Evolutionary conservation across 208 protist species (phyloP).

Genomic region (Acanthamoeba comandoni): DNA sequence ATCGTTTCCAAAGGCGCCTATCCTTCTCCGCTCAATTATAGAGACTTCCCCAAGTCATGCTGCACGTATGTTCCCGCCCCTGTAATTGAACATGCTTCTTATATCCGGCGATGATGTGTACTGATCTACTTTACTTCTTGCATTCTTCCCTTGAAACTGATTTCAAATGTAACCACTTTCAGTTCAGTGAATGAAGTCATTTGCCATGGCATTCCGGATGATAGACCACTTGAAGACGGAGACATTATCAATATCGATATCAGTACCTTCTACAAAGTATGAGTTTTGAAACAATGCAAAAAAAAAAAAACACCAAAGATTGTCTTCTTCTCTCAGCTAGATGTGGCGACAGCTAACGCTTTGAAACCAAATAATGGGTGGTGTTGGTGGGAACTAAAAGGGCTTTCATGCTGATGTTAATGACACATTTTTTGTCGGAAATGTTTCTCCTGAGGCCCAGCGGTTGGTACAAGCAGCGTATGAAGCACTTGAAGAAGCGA

Average conservation of each 20-base stretch:
- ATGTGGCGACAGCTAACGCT: too few species aligned
- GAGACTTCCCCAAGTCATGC: constrained; percentile 97
- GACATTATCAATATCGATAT: constrained; percentile 99
- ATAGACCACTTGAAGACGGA: constrained; percentile 93
- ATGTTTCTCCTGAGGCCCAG: constrained; percentile 78
- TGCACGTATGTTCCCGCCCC: constrained; percentile 96
- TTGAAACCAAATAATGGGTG: too few species aligned
- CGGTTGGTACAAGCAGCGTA: constrained; percentile 80
- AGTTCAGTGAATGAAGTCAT: constrained; percentile 87
- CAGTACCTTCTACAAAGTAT: constrained; percentile 91
- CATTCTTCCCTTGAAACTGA: background rate
- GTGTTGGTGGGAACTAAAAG: constrained; percentile 32
- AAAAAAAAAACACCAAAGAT: too few species aligned
- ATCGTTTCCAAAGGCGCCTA: constrained; percentile 91
- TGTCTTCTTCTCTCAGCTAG: too few species aligned
- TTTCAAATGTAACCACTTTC: background rate
- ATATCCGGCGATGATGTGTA: too few species aligned
- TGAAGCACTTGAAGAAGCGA: constrained; percentile 76
- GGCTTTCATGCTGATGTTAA: constrained; percentile 87
- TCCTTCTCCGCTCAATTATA: constrained; percentile 98
- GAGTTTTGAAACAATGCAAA: too few species aligned
- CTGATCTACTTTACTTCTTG: background rate
- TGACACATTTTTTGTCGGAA: constrained; percentile 86
- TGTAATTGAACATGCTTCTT: too few species aligned
- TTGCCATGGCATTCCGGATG: constrained; percentile 95